Percentiles rank a stretch among this genome's conserved stretches.
These are phyloP conservation scores for Xanthoconium purpureum DNA, from an alignment of 768 basidiomycete species.

Conservation along the genomic window DNA sequence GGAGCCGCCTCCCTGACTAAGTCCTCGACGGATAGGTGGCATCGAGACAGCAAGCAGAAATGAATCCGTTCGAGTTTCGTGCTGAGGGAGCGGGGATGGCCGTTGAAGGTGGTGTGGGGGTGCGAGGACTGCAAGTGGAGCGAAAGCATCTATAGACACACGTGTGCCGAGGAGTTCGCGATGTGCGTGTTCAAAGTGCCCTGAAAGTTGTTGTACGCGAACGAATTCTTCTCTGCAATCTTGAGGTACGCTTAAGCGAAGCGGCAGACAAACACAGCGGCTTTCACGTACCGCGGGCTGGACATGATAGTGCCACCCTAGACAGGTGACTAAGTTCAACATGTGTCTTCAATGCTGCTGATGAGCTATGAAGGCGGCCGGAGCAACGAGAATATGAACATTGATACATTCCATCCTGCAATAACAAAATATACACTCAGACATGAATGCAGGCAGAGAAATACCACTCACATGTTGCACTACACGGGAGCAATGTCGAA, in stretches of 20 bases:
- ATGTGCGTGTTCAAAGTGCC: constrained; percentile 25
- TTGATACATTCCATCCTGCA: constrained; percentile 26
- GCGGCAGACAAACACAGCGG: background rate
- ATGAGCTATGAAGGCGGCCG: constrained; percentile 24
- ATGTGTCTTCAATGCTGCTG: constrained; percentile 20
- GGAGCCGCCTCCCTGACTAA: constrained; percentile 12
- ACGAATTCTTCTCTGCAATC: constrained; percentile 25
- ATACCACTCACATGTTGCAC: constrained; percentile 9
- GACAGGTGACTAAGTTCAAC: constrained; percentile 33
- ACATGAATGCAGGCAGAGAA: background rate
- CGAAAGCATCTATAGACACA: constrained; percentile 14
- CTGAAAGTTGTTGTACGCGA: constrained; percentile 24
- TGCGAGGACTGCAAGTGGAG: constrained; percentile 17
- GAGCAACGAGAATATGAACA: constrained; percentile 28
- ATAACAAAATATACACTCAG: background rate
- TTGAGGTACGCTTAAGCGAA: constrained; percentile 13
- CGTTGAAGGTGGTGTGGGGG: constrained; percentile 17
- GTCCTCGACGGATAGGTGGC: constrained; percentile 3
- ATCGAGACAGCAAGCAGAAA: constrained; percentile 12
- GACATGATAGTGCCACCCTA: constrained; percentile 27
- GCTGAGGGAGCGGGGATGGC: constrained; percentile 16
- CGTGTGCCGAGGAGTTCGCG: constrained; percentile 14
- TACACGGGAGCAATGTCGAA: constrained; percentile 23
- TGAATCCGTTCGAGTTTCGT: background rate
- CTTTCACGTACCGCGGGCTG: constrained; percentile 20